Evolutionary conservation across 2,329 filamentous ascomycete genomes (phyloP), one percentile per base, ranked within the genome.

Genomic region (Aspergillus sp.): DNA sequence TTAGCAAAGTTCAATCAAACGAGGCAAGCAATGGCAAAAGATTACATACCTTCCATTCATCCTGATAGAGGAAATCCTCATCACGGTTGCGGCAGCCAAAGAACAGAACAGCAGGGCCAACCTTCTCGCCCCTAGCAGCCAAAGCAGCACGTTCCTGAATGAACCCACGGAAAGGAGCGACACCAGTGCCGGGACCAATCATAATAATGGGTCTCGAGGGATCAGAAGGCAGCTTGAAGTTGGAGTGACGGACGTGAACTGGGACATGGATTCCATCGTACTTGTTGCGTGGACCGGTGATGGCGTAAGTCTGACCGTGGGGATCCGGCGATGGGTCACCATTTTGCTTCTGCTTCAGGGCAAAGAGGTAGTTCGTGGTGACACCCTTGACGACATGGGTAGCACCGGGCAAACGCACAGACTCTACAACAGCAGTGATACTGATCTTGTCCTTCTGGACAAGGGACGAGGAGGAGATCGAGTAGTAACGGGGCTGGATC

Each of bases 201-300:
- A 97, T 93, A 75, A 99, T 96, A 67, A 99, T 82, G 31, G 95
- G 95, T 78, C 96, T 96, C 49, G 89, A 86, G 4, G 95, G 92
- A 69, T 99, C 93, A 15, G 95, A 97, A 8, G 95, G 95, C 31
- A 99, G 86, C 81, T 98, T 98, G 86, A 99, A 99, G 81, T 98
- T 99, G 64, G 95, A 98, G 79, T 97, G 93, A 64, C 95, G 91
- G 59, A 99, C 87, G 72, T 99, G 95, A 14, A 99, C 91, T 3
- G 95, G 95, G 23, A 98, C 89, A 71, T 96, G 93, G 60, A 97
- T 88, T 60, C 93, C 93, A 69, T 96, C 91, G 76, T 98, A 99
- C 79, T 96, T 98, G 83, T 96, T 96, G 70, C 95, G 87, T 15
- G 95, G 95, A 12, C 95, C 95, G 49, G 78, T 88, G 66, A 98